A percentile compares a stretch with the other conserved stretches of the same genome.
phyloP scores from a whole-genome alignment of 805 yeast genomes.

The Crinitomyces ghanaensis region DNA sequence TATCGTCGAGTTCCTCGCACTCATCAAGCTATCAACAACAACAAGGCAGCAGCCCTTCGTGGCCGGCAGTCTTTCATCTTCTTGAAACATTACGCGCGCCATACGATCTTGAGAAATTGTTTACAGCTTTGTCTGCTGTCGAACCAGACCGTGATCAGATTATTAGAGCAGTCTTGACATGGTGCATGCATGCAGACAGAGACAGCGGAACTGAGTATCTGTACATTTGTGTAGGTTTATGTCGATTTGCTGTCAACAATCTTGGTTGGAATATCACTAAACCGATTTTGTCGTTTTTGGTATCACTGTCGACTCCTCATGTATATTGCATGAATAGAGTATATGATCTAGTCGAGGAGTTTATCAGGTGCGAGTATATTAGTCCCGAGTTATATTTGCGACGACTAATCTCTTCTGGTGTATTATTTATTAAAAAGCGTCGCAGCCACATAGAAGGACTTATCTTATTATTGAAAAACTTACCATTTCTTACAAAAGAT shows the following conservation, averaged over 20 bases:
- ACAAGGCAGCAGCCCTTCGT: too few relatives aligned
- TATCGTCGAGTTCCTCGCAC: slow-evolving; percentile 12
- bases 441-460: too few relatives aligned
- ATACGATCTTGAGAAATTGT: too few relatives aligned
- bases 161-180: too few relatives aligned
- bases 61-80: slow-evolving; percentile 13
- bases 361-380: slow-evolving; percentile 38
- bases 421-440: slow-evolving; percentile 50
- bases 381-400: slow-evolving; percentile 60
- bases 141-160: too few relatives aligned
- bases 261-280: slow-evolving; percentile 18
- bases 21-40: too few relatives aligned
- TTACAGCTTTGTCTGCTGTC: too few relatives aligned
- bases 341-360: slow-evolving; percentile 39
- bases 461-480: slow-evolving; percentile 34
- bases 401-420: slow-evolving; percentile 74
- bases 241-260: slow-evolving; percentile 10
- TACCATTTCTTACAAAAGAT: too few relatives aligned
- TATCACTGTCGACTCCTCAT: slow-evolving; percentile 7
- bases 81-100: slow-evolving; percentile 24
- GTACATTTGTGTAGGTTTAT: slow-evolving; percentile 15
- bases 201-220: slow-evolving; percentile 16
- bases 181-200: too few relatives aligned
- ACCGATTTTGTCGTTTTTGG: slow-evolving; percentile 18
- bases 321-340: slow-evolving; percentile 11